Conservation (phyloP, 129 eudicot genomes). For the Centella asiatica region DNA sequence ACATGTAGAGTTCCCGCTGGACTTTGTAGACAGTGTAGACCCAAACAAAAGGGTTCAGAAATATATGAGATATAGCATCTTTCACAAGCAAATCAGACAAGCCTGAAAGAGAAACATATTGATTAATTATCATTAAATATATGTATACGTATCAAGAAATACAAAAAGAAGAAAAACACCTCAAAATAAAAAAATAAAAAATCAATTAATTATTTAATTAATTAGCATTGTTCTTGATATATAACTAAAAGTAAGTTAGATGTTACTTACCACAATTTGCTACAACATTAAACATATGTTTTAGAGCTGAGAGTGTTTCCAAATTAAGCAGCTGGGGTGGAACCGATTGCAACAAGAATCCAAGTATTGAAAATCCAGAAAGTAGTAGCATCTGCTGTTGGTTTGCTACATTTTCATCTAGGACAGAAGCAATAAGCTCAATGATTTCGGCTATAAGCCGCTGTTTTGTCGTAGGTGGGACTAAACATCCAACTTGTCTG, state of each 20-base stretch:
- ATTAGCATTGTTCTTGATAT: not conserved
- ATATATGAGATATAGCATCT: constrained; percentile 82
- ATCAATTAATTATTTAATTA: not conserved
- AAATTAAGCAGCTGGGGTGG: constrained; percentile 76
- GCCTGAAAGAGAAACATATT: constrained; percentile 39
- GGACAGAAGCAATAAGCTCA: constrained; percentile 83
- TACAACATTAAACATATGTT: constrained; percentile 71
- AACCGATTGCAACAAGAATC: constrained; percentile 70
- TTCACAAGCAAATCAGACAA: constrained; percentile 84
- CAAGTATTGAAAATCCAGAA: constrained; percentile 89
- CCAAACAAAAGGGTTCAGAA: constrained; percentile 87
- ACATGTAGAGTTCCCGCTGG: constrained; percentile 93
- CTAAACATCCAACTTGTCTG: constrained; percentile 37
- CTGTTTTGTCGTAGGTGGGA: constrained; percentile 65
- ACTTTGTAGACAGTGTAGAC: constrained; percentile 69
- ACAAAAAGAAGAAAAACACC: not conserved
- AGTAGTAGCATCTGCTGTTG: constrained; percentile 95
- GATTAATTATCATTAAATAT: not conserved
- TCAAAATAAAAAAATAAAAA: not conserved
- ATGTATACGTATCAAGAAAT: no score
- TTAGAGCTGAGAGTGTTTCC: constrained; percentile 82
- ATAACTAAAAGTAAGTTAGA: not conserved
- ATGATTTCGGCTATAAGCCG: constrained; percentile 85
- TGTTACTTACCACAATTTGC: constrained; percentile 57
- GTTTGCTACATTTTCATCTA: constrained; percentile 87